Evolutionary conservation across 2,329 filamentous ascomycete genomes (phyloP).

Genomic region (Aspergillus nomiae): DNA sequence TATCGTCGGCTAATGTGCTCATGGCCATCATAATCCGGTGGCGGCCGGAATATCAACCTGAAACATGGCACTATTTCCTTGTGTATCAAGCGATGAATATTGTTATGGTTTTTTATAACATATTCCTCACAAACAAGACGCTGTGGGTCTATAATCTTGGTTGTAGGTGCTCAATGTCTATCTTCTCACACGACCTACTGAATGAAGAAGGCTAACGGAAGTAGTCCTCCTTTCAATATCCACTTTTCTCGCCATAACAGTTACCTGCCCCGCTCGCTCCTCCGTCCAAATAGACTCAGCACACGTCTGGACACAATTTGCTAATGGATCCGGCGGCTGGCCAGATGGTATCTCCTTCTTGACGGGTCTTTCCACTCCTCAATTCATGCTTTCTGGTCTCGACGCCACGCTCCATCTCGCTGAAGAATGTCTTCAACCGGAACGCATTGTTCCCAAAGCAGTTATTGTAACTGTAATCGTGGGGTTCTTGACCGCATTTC

Average conservation of each 20-base stretch:
- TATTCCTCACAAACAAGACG: conserved; percentile 23
- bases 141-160: conserved; percentile 27
- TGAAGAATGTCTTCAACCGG: conserved; percentile 27
- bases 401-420: conserved; percentile 27
- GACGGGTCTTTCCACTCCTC: conserved; percentile 25
- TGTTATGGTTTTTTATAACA: conserved; percentile 20
- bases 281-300: conserved; percentile 15
- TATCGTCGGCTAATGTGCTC: conserved; percentile 20
- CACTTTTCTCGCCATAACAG: conserved; percentile 23
- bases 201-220: neutral
- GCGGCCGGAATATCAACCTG: conserved; percentile 20
- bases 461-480: conserved; percentile 22
- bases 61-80: conserved; percentile 25
- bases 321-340: conserved; percentile 27
- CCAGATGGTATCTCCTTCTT: conserved; percentile 27
- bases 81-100: conserved; percentile 24
- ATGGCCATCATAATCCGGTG: conserved; percentile 27
- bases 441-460: conserved; percentile 25
- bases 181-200: neutral
- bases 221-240: conserved; percentile 23
- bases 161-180: conserved; percentile 13
- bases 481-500: conserved; percentile 25
- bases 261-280: conserved; percentile 24
- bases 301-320: conserved; percentile 19
- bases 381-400: conserved; percentile 28